A percentile compares a stretch with the other conserved stretches of the same genome.
Evolutionary conservation across 78 protist genomes (phyloP).

Genomic region (Dictyostelium capitatum): DNA sequence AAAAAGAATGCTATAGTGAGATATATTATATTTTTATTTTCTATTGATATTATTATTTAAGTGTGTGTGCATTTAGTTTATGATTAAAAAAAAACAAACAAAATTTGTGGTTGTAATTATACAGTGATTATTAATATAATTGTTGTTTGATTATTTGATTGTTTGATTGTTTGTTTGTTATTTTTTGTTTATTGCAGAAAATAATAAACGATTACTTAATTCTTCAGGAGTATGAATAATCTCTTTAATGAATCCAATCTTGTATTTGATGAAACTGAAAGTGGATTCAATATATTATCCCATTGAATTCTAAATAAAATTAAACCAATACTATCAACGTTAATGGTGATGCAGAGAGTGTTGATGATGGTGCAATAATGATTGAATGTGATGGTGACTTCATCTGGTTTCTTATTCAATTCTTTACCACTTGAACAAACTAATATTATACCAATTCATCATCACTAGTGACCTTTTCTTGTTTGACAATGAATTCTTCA

Average conservation of each 20-base stretch:
- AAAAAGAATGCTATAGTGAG: too few relatives aligned
- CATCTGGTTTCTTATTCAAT: neutral
- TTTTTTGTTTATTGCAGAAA: too few relatives aligned
- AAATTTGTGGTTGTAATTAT: too few relatives aligned
- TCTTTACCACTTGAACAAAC: slow-evolving; percentile 87
- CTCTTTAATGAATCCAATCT: slow-evolving; percentile 31
- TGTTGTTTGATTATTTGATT: too few relatives aligned
- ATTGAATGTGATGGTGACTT: neutral
- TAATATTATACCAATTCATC: slow-evolving; percentile 88
- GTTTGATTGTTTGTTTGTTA: too few relatives aligned
- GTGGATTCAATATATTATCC: neutral
- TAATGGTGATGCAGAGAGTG: neutral
- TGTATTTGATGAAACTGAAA: neutral
- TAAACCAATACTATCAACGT: neutral
- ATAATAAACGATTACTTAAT: too few relatives aligned
- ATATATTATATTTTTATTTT: too few relatives aligned
- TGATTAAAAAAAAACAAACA: too few relatives aligned
- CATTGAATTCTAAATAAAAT: neutral
- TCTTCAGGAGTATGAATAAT: too few relatives aligned
- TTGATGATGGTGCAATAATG: neutral
- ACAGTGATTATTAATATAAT: too few relatives aligned
- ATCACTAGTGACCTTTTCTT: slow-evolving; percentile 60
- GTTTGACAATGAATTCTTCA: slow-evolving; percentile 53
- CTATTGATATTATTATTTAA: too few relatives aligned
- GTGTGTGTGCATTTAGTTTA: too few relatives aligned